phyloP scores from a whole-genome alignment of 306 rosid genomes.

The Luffa acutangula region DNA sequence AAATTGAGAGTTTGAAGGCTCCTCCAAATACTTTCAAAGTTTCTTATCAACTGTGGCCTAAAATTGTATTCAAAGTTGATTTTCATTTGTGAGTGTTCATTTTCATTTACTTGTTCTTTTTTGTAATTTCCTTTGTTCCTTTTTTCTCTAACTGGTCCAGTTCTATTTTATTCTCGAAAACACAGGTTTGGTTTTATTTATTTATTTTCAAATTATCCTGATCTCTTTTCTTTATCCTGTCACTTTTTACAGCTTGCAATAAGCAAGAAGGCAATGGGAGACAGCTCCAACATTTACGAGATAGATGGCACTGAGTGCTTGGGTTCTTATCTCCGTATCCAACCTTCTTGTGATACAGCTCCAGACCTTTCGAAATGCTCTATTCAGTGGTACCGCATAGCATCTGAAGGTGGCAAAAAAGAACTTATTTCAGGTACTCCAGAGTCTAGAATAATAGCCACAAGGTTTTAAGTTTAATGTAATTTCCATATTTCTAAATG shows the following conservation, averaged over 20 bases:
- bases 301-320: conserved; percentile 71
- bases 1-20: neutral
- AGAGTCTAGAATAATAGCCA: neutral
- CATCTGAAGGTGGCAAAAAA: conserved; percentile 55
- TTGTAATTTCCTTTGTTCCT: neutral
- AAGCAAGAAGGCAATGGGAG: conserved; percentile 46
- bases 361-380: conserved; percentile 55
- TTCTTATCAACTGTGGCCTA: neutral
- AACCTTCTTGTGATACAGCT: conserved; percentile 44
- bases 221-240: conserved; percentile 5
- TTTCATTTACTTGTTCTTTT: neutral
- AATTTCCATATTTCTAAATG: neutral
- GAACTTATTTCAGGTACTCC: conserved; percentile 69
- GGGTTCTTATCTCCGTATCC: conserved; percentile 70
- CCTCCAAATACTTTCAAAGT: too few species aligned
- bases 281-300: conserved; percentile 36
- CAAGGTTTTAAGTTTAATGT: neutral
- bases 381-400: conserved; percentile 73
- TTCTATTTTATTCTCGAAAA: neutral
- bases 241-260: conserved; percentile 43
- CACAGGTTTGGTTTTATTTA: neutral
- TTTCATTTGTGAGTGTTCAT: neutral
- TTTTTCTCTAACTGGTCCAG: neutral
- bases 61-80: neutral
- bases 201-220: neutral